phyloP scores from a whole-genome alignment of 257 asterid species.

The Solanum sejunctum region DNA sequence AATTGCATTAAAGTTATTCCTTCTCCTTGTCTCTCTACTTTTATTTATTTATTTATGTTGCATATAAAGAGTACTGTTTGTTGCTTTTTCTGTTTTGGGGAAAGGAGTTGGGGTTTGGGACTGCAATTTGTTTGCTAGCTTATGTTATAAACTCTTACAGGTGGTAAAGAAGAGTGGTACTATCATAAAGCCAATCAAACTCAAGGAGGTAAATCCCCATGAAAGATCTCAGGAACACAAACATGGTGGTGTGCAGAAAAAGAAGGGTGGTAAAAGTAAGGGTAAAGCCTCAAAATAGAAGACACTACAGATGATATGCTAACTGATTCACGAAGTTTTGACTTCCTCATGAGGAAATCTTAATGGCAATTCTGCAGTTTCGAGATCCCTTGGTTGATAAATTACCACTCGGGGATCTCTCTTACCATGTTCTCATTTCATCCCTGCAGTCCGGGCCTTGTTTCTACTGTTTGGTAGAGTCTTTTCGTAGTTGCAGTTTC shows the following conservation, averaged over 20 bases:
- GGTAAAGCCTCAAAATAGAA: slow-evolving; percentile 1
- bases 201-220: slow-evolving; percentile 40
- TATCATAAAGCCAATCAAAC: slow-evolving; percentile 62
- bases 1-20: background rate
- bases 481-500: background rate
- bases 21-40: background rate
- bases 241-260: slow-evolving; percentile 18
- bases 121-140: background rate
- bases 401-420: background rate
- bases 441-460: background rate
- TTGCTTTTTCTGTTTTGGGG: background rate
- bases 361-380: background rate
- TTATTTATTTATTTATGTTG: too few species aligned
- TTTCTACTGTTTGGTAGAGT: background rate
- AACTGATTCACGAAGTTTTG: background rate
- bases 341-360: background rate
- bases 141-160: slow-evolving; percentile 11
- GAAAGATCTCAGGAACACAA: slow-evolving; percentile 28
- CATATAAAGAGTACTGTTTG: background rate
- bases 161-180: slow-evolving; percentile 74
- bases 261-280: slow-evolving; percentile 17
- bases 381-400: background rate
- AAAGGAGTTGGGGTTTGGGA: background rate
- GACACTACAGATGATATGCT: background rate
- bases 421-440: background rate